Conservation (phyloP, 768 basidiomycete species). For the Russula emetica region DNA sequence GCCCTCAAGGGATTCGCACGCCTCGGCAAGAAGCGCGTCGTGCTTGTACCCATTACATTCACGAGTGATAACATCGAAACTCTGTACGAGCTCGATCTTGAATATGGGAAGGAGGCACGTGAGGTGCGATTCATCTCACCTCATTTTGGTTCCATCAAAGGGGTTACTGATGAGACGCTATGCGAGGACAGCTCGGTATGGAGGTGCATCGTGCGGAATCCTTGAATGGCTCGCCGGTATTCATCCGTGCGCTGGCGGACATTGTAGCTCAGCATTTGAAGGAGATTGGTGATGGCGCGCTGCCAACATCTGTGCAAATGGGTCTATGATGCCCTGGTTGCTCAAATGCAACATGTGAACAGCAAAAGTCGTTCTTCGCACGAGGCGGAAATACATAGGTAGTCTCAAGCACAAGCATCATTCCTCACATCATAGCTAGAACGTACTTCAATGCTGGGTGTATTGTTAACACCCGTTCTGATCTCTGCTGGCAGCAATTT, state of each 20-base stretch:
- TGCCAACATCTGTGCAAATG: slow-evolving; percentile 74
- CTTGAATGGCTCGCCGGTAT: slow-evolving; percentile 92
- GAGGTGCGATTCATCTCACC: slow-evolving; percentile 53
- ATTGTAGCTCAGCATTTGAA: slow-evolving; percentile 77
- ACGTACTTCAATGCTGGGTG: neutral
- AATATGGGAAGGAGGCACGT: slow-evolving; percentile 86
- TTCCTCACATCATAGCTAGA: neutral
- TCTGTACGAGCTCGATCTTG: slow-evolving; percentile 91
- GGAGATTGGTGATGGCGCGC: slow-evolving; percentile 53
- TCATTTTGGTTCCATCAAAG: neutral
- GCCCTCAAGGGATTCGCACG: slow-evolving; percentile 84
- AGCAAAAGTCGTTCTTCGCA: slow-evolving; percentile 88
- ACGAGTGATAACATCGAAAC: slow-evolving; percentile 99
- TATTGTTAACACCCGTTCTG: neutral
- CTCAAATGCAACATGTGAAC: slow-evolving; percentile 79
- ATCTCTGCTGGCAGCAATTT: no score
- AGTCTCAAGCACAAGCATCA: no score
- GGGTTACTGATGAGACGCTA: slow-evolving; percentile 2
- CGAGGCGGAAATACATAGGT: slow-evolving; percentile 52
- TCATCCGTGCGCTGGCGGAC: slow-evolving; percentile 92
- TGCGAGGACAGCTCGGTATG: slow-evolving; percentile 68
- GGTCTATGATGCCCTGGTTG: slow-evolving; percentile 91
- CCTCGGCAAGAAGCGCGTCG: slow-evolving; percentile 66
- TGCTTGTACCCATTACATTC: slow-evolving; percentile 95
- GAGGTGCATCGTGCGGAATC: slow-evolving; percentile 86